phyloP scores from a whole-genome alignment of 1,139 yeast genomes.

The Saccharomyces hybrid region DNA sequence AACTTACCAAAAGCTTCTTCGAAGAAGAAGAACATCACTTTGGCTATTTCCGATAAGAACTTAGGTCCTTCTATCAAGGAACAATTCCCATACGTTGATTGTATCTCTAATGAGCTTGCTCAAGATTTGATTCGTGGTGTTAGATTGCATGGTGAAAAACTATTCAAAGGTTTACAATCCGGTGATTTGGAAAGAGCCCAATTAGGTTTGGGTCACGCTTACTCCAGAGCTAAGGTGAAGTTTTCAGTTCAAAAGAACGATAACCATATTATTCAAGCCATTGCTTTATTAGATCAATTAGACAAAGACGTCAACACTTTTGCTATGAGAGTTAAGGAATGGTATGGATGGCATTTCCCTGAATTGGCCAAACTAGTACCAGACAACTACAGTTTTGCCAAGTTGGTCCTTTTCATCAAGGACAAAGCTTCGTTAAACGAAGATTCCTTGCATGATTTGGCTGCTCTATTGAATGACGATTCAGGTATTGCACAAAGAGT shows the following conservation, averaged over 20 bases:
- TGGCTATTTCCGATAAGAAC: conserved; percentile 92
- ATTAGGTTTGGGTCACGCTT: conserved; percentile 97
- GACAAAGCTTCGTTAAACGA: conserved; percentile 81
- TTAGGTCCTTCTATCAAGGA: conserved; percentile 96
- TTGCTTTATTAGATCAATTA: conserved; percentile 90
- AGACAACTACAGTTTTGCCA: conserved; percentile 85
- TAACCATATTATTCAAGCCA: conserved; percentile 97
- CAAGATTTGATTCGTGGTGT: conserved; percentile 95
- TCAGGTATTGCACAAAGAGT: conserved; percentile 89
- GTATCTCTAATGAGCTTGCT: conserved; percentile 82
- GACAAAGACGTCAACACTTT: conserved; percentile 96
- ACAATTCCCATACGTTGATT: conserved; percentile 77
- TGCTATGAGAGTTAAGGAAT: conserved; percentile 98
- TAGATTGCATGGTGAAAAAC: conserved; percentile 81
- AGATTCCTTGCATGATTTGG: conserved; percentile 81
- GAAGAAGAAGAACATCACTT: conserved; percentile 55
- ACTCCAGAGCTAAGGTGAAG: conserved; percentile 97
- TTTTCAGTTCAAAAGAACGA: conserved; percentile 97
- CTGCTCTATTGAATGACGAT: conserved; percentile 85
- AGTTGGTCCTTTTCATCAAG: conserved; percentile 70
- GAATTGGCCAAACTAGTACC: conserved; percentile 93
- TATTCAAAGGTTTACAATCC: conserved; percentile 83
- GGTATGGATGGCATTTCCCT: conserved; percentile 99
- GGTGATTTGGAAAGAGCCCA: conserved; percentile 98
- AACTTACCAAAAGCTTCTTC: conserved; percentile 77